Base-by-base conservation (phyloP, 352 stramenopile genomes). In the Phytopythium delawarense region DNA sequence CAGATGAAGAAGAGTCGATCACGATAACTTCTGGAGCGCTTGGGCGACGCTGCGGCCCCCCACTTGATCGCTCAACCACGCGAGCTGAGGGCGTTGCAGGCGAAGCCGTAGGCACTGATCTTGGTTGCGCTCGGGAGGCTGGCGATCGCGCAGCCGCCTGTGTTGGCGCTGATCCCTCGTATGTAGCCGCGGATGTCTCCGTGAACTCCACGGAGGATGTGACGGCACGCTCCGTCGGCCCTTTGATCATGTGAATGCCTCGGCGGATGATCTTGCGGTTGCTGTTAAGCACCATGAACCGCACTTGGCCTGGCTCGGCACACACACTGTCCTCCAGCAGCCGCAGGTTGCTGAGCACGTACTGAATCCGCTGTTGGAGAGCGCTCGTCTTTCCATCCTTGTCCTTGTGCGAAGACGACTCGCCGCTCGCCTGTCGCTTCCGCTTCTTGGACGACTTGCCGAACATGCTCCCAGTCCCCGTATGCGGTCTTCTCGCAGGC, bases 331-430 rank as follows among this genome's bases (percentile, higher is more conserved):
- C 67, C 45, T 57, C 65, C 18, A 88, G 61, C 35, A 88, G 37
- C 13, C 74, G 67, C 16, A 88, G 40, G 21, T 81, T 84, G 50
- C 79, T 73, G 18, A 88, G 56, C 28, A 88, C 70, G 28, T 81
- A 84, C 51, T 75, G 57, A 8, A 88, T 53, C 46, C 83, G 76
- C 18, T 69, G 74, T 48, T 81, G 78, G 11, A 85, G 65, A 16
- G 61, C 64, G 20, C 66, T 72, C 21, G 59, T 68, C 53, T 84
- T 87, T 62, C 59, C 42, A 20, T 64, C 48, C 8, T 79, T 77
- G 35, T 63, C 63, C 59, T 73, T 76, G 20, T 37, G 51, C 2
- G 49, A 16, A 20, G 53, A 53, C 51, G 62, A 52, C 20, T 21
- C 7, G 20, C 28, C 42, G 8, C 30, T 58, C 35, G 48, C 32